Evolutionary conservation across 441 rosid species (phyloP), one percentile per base, ranked within the genome.

Genomic region (Gossypium schwendimanii): DNA sequence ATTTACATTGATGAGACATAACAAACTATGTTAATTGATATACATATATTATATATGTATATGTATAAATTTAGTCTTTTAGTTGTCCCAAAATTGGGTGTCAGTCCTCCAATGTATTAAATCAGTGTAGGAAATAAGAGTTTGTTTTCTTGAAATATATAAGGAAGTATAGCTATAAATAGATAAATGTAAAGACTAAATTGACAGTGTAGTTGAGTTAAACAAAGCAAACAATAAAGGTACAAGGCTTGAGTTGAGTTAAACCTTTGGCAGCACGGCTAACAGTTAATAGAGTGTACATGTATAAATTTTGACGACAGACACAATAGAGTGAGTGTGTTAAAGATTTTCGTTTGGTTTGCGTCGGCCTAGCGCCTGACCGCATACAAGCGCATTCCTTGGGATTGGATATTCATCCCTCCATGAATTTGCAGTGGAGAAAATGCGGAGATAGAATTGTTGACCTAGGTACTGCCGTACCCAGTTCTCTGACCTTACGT

Each of bases 331-430:
- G 45, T 61, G 23, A 1, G 21, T 59, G 28, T 17, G 49, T 41
- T n/a, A 49, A 47, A 24, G 8, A 49, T 66, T 49, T 24, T 2
- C 6, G 53, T 3, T 47, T n/a, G 63, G 49, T 20, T 74, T 77
- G 44, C 65, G 74, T n/a, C 14, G 87, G 21, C 89, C 91, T 4
- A 36, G 64, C 2, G 86, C 87, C 12, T 74, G 77, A 45, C 88
- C 88, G 6, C 88, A 87, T 3, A 82, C 84, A 60, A 82, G 82
- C 63, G 86, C 81, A 36, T 87, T 87, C 33, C 47, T 73, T 0
- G 97, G 97, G 73, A 89, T 89, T 0, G 90, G 90, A 58, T 84
- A 82, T 45, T 91, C 95, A 41, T 91, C 95, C 76, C 85, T 80
- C 72, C 81, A 78, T 12, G 95, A 88, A 49, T 77, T 86, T 7